Conservation (phyloP, 495 filamentous ascomycete genomes). For the Chlorociboria aeruginascens region DNA sequence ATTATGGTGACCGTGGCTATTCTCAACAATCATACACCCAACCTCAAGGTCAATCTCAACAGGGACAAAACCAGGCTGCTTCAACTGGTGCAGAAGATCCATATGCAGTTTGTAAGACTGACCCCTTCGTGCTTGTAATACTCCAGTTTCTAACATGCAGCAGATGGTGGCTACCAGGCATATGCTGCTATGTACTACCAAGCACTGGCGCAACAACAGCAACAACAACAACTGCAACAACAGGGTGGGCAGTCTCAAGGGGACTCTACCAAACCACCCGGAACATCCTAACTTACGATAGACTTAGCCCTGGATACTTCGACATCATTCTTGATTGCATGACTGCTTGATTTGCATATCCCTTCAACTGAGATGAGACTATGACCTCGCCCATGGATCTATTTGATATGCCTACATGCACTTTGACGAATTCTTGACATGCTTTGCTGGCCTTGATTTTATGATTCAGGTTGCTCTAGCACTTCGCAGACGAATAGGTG, state of each 20-base stretch:
- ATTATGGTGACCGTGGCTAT: slow-evolving; percentile 31
- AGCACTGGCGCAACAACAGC: slow-evolving; percentile 36
- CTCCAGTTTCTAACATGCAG: slow-evolving; percentile 2
- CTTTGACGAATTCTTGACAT: slow-evolving; percentile 1
- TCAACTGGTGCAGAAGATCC: slow-evolving; percentile 34
- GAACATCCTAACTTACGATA: slow-evolving; percentile 20
- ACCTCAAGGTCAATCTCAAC: slow-evolving; percentile 19
- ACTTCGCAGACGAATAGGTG: neutral
- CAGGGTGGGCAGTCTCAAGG: slow-evolving; percentile 16
- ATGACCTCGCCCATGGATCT: slow-evolving; percentile 13
- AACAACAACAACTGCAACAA: neutral
- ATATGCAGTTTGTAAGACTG: slow-evolving; percentile 44
- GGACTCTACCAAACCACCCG: slow-evolving; percentile 19
- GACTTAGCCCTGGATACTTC: slow-evolving; percentile 1
- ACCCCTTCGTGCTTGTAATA: neutral
- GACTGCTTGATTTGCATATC: slow-evolving; percentile 18
- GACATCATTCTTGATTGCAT: slow-evolving; percentile 16
- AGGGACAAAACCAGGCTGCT: slow-evolving; percentile 23
- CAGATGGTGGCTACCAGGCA: slow-evolving; percentile 50
- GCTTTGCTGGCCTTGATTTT: slow-evolving; percentile 8
- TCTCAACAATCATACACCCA: slow-evolving; percentile 23
- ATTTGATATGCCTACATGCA: slow-evolving; percentile 17
- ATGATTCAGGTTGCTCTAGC: slow-evolving; percentile 6
- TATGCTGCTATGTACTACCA: slow-evolving; percentile 56
- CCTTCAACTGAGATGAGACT: slow-evolving; percentile 18